Evolutionary conservation across 306 rosid genomes (phyloP), one percentile per base, ranked within the genome.

Genomic region (Castanea crenata): DNA sequence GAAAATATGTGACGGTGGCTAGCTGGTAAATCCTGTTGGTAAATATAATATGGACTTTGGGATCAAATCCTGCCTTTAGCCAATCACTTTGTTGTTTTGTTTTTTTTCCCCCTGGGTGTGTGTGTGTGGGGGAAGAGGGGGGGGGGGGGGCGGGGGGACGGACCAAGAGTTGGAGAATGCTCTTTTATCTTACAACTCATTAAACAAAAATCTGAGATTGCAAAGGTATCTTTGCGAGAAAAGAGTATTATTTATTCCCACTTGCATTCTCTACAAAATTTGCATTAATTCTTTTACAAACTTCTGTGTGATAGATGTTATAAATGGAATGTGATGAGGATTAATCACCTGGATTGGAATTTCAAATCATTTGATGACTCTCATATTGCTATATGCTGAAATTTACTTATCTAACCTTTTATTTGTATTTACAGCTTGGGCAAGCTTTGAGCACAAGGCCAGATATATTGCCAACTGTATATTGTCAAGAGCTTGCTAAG

Each of bases 381-480:
- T 67, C 6, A 67, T 35, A n/a, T 34, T 34, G 72, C 72, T 67
- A 12, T 67, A 4, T 29, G 14, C 14, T 34, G 25, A 67, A 25
- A 18, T 34, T 32, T 4, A n/a, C 44, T 23, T 12, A 65, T 78
- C 14, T 85, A 74, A 79, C 68, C 14, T 76, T 77, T 34, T 85
- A 74, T 82, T 78, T 84, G 61, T 83, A 82, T 82, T 78, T 85
- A 71, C 97, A 95, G 99, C 98, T 95, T 77, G 98, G 99, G 59
- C 99, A 93, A 86, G 99, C 99, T 72, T 85, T 95, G 83, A 93
- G 99, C 91, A 95, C 99, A 8, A 89, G 99, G 85, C 96, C 96
- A 58, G 99, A 95, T 85, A 87, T 93, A 87, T 76, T 95, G 70
- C 88, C 99, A 77, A 71, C 89, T 25, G 73, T 92, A 74, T 94